Base-by-base conservation (phyloP, 306 rosid species). In the Rubus idaeus region DNA sequence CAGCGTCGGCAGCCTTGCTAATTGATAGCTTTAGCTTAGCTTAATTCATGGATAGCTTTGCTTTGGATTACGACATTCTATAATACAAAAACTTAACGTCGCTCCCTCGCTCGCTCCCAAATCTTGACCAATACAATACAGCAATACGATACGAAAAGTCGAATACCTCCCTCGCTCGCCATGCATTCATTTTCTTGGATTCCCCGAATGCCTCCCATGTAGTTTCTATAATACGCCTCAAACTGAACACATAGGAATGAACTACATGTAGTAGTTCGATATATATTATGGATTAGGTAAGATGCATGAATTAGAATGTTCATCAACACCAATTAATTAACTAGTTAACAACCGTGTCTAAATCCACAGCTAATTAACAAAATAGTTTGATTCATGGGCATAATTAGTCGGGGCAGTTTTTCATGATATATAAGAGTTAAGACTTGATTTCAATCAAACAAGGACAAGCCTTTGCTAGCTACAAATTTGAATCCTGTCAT, bases 331-430 rank as follows among this genome's bases (percentile, higher is more conserved):
- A 21, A 57, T 21, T 57, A 57, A 21, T 23, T 12, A 21, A 21
- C 13, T 0, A 10, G 39, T 12, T 60, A 60, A 85, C 91, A 76
- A 82, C 90, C 83, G 7, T 77, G 71, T 77, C 75, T 78, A 45
- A 56, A 56, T 84, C 68, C 60, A 2, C 13, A 73, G 8, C 17
- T 77, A 81, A 77, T 79, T 62, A 73, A 75, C 61, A 52, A 78
- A 75, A 55, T 23, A 26, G 50, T 46, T 77, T 66, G 74, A 76
- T 81, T 76, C 42, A 23, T 77, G 72, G 80, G 79, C 78, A 75
- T 20, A n/a, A 21, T 79, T 21, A 9, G 78, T 21, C 71, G 5
- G 63, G 68, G 66, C 35, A 18, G 35, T 30, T 53, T 18, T 13
- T 18, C 60, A 7, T 57, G 14, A 57, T 57, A 56, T 3, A 30